Evolutionary conservation across 2,329 filamentous ascomycete species (phyloP).

Genomic region (Pleomassaria siparia): DNA sequence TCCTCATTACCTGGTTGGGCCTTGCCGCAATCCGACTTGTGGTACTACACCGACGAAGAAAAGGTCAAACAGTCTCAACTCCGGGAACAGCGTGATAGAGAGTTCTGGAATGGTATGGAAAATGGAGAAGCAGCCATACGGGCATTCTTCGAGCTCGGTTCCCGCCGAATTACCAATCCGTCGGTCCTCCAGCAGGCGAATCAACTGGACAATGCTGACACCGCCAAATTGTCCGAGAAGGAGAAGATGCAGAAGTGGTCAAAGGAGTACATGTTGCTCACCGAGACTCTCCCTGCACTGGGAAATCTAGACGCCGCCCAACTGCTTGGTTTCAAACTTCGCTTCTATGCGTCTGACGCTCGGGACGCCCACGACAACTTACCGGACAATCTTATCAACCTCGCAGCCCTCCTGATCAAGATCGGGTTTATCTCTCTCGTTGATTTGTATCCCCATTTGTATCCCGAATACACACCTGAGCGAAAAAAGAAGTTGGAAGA

Average conservation of each 20-base stretch:
- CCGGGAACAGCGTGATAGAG: constrained; percentile 66
- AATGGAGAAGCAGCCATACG: constrained; percentile 66
- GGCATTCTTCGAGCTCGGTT: constrained; percentile 88
- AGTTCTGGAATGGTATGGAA: constrained; percentile 77
- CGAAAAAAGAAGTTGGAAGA: constrained; percentile 71
- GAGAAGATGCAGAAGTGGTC: constrained; percentile 49
- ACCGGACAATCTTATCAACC: constrained; percentile 88
- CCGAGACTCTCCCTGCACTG: constrained; percentile 76
- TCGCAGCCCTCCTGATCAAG: constrained; percentile 91
- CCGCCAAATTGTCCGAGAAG: constrained; percentile 28
- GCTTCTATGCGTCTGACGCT: constrained; percentile 84
- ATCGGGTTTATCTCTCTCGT: constrained; percentile 92
- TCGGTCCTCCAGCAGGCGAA: neutral
- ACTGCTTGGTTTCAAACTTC: constrained; percentile 92
- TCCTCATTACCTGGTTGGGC: constrained; percentile 85
- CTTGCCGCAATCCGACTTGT: constrained; percentile 67
- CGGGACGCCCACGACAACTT: constrained; percentile 75
- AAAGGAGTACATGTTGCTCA: constrained; percentile 74
- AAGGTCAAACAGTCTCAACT: constrained; percentile 58
- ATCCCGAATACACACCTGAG: constrained; percentile 79
- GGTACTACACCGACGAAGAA: constrained; percentile 68
- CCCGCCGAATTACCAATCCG: constrained; percentile 61
- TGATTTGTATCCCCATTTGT: constrained; percentile 90
- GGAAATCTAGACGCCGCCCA: constrained; percentile 94
- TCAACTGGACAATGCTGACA: neutral